phyloP scores from a whole-genome alignment of 139 green algal species.

The Picochlorum sp. region DNA sequence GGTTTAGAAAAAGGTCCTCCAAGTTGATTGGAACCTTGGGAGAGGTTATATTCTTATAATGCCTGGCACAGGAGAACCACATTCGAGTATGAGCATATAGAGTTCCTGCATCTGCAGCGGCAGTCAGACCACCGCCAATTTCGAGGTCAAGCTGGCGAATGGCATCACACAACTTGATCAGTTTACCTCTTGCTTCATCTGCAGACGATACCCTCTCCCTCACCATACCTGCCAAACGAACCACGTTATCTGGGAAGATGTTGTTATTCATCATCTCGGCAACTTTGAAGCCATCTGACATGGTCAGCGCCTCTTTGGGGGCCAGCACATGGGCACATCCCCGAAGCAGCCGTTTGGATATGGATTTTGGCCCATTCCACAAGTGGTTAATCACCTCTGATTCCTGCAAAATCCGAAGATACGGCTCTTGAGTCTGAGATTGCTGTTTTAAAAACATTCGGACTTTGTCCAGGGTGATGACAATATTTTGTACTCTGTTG shows the following conservation, averaged over 20 bases:
- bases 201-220: neutral
- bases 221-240: neutral
- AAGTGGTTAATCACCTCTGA: conserved; percentile 53
- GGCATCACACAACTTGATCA: conserved; percentile 31
- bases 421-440: conserved; percentile 27
- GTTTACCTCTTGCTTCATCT: conserved; percentile 19
- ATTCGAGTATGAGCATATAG: conserved; percentile 46
- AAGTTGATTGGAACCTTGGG: conserved; percentile 50
- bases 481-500: conserved; percentile 75
- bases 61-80: conserved; percentile 58
- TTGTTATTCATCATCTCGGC: neutral
- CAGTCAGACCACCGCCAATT: conserved; percentile 35
- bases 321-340: conserved; percentile 22
- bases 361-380: conserved; percentile 41
- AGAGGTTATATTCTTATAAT: conserved; percentile 53
- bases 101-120: conserved; percentile 45
- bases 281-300: conserved; percentile 10
- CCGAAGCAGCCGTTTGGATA: conserved; percentile 39
- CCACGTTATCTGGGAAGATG: neutral
- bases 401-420: conserved; percentile 48
- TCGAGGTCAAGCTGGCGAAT: conserved; percentile 45
- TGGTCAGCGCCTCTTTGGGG: neutral
- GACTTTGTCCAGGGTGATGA: conserved; percentile 85
- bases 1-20: conserved; percentile 33
- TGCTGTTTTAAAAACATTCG: conserved; percentile 47